Evolutionary conservation across 352 stramenopile species (phyloP).

Genomic region (Pythium periplocum): DNA sequence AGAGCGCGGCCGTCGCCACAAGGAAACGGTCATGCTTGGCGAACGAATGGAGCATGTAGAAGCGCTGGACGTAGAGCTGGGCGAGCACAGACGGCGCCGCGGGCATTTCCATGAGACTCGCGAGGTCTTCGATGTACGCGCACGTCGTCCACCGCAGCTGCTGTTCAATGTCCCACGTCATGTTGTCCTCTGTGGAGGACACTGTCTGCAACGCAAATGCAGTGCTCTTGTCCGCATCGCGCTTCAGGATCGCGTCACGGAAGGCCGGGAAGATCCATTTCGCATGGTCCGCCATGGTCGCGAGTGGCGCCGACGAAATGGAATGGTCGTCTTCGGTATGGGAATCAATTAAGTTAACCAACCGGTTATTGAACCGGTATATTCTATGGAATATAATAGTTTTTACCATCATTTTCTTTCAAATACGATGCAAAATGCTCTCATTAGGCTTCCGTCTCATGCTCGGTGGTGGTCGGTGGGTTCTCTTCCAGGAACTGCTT

Average conservation of each 20-base stretch:
- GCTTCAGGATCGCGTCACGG: conserved; percentile 9
- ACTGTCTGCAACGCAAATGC: conserved; percentile 31
- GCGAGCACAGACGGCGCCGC: conserved; percentile 43
- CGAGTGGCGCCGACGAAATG: background rate
- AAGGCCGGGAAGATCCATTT: conserved; percentile 10
- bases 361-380: too few relatives aligned
- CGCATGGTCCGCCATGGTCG: conserved; percentile 6
- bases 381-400: too few relatives aligned
- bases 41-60: conserved; percentile 80
- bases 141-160: conserved; percentile 64
- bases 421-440: too few relatives aligned
- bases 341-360: too few relatives aligned
- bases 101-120: conserved; percentile 53
- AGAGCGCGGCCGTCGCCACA: conserved; percentile 68
- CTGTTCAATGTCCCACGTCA: conserved; percentile 51
- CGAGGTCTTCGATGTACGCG: conserved; percentile 63
- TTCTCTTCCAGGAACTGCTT: conserved; percentile 21
- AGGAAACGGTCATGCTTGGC: conserved; percentile 75
- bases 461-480: too few relatives aligned
- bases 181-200: conserved; percentile 33
- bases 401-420: too few relatives aligned
- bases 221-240: background rate
- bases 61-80: conserved; percentile 68
- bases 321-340: background rate
- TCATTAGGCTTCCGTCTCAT: too few relatives aligned